Conservation (phyloP, 139 green algal species). For the Picochlorum sp. region DNA sequence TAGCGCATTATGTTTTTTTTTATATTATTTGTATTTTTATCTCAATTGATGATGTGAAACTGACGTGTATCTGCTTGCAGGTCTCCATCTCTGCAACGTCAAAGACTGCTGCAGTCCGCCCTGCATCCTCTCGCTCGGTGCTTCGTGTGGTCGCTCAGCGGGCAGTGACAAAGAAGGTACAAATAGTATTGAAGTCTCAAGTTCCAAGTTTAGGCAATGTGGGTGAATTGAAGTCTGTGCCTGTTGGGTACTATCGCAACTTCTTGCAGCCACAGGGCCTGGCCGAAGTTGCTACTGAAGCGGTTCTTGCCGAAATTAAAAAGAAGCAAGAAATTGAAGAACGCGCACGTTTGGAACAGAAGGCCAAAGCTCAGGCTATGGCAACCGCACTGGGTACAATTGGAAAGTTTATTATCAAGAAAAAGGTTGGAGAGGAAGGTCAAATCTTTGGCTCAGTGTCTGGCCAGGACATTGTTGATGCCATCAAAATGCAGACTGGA, state of each 20-base stretch:
- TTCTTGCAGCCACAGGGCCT: constrained; percentile 47
- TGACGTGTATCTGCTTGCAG: no score
- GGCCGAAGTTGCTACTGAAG: constrained; percentile 55
- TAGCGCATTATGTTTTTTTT: no score
- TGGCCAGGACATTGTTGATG: constrained; percentile 54
- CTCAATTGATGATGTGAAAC: no score
- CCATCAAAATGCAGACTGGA: constrained; percentile 69
- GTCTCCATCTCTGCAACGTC: no score
- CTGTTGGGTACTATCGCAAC: constrained; percentile 82
- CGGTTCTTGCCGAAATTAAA: constrained; percentile 45
- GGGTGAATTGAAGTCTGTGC: constrained; percentile 64
- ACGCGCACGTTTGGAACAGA: constrained; percentile 35
- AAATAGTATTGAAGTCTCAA: constrained; percentile 48
- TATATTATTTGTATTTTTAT: no score
- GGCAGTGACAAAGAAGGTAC: constrained; percentile 19
- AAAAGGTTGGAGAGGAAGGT: constrained; percentile 77
- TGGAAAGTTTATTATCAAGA: constrained; percentile 86
- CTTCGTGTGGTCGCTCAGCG: constrained; percentile 16
- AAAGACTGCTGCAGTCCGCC: background rate
- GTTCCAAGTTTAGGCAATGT: constrained; percentile 43
- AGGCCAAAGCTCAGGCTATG: constrained; percentile 46
- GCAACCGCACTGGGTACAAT: constrained; percentile 52
- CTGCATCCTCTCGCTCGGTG: background rate
- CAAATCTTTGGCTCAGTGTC: constrained; percentile 75
- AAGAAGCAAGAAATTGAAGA: constrained; percentile 19